Evolutionary conservation across 1,284 basidiomycete genomes (phyloP).

Genomic region (Puccinia polysora): DNA sequence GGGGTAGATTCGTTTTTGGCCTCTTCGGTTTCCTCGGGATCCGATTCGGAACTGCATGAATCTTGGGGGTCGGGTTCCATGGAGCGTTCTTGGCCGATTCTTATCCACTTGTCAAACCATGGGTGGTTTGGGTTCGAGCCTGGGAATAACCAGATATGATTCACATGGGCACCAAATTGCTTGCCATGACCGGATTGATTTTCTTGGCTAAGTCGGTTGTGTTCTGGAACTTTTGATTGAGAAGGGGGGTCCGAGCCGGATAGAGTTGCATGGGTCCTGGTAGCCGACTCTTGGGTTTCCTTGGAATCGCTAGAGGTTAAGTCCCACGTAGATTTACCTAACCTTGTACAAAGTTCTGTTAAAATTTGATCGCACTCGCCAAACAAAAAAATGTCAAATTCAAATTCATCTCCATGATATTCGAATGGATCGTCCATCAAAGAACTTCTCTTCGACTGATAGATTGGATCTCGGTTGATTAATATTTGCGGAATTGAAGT

Average conservation of each 20-base stretch:
- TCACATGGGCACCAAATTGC: conserved; percentile 3
- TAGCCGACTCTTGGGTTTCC: too few relatives aligned
- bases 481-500: conserved; percentile 14
- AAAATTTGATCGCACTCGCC: conserved; percentile 20
- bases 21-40: too few relatives aligned
- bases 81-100: background rate
- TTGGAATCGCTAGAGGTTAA: too few relatives aligned
- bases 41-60: too few relatives aligned
- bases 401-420: conserved; percentile 14
- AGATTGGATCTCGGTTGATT: conserved; percentile 34
- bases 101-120: conserved; percentile 24
- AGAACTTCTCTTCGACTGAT: background rate
- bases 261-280: too few relatives aligned
- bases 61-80: too few relatives aligned
- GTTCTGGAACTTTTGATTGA: background rate
- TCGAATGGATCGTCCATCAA: background rate
- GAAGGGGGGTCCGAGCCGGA: background rate
- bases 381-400: conserved; percentile 29
- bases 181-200: background rate
- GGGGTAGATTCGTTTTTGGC: too few relatives aligned
- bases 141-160: conserved; percentile 21
- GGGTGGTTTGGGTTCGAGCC: conserved; percentile 10
- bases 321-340: background rate
- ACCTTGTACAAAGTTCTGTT: conserved; percentile 5
- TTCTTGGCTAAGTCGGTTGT: background rate